Evolutionary conservation across 2,329 filamentous ascomycete species (phyloP), one percentile per base, ranked within the genome.

Genomic region (Ascocoryne sarcoides): DNA sequence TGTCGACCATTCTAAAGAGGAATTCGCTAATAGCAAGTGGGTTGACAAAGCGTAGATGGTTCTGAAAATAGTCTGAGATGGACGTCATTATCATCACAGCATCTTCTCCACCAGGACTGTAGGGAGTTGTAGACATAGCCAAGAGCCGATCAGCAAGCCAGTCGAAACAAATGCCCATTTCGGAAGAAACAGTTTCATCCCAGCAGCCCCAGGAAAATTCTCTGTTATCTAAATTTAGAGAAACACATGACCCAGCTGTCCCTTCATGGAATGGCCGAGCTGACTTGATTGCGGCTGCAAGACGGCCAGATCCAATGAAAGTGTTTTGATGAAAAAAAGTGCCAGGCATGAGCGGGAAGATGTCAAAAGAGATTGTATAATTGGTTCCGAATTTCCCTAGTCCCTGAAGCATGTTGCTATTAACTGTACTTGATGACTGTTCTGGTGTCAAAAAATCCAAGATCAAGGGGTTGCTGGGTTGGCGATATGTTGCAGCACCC

Each of bases 291-390:
- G 15, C 18, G 18, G 19, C 14, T 36, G 26, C 26, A 14, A 81
- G 51, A 1, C 63, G 58, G 2, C 76, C 75, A 47, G 65, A 68
- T 5, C 77, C 78, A 32, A 82, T 60, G 19, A 80, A 55, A 0
- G 76, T 81, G 38, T 65, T 70, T 45, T 71, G 66, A 40, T 80
- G 76, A 39, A 82, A 81, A 56, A 69, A 80, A 0, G 73, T 66
- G 3, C 69, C 70, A 5, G 58, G 51, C 29, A 72, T 68, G 20
- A 82, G 60, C 14, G 76, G 76, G 39, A 79, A 77, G 4, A 75
- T 58, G 33, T 80, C 75, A 46, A 82, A 82, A 51, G 82, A 70
- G 23, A 72, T 67, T 0, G 75, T 73, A 53, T 81, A 82, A 17
- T 68, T 65, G 1, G 73, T 75, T 1, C 77, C 77, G 53, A 75